Percentiles rank a stretch among this genome's conserved stretches.
Evolutionary conservation across 2,329 filamentous ascomycete species (phyloP).

Genomic region (Hymenoscyphus fraxineus): DNA sequence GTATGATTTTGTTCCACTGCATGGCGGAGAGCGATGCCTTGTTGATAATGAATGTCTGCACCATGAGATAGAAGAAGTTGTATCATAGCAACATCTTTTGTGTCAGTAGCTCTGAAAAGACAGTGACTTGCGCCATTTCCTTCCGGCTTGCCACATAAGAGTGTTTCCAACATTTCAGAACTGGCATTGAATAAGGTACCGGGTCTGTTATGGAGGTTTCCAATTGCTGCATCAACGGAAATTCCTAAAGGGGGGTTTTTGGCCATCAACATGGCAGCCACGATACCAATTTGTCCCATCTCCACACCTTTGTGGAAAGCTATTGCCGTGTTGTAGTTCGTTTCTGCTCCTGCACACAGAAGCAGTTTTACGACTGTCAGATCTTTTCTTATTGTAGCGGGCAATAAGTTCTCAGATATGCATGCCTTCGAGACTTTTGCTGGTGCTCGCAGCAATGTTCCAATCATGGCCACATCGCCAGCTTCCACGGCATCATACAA

Average conservation of each 20-base stretch:
- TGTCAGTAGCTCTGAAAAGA: slow-evolving; percentile 16
- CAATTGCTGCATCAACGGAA: slow-evolving; percentile 49
- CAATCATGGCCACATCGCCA: slow-evolving; percentile 15
- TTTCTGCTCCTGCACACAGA: slow-evolving; percentile 41
- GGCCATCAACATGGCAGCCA: slow-evolving; percentile 51
- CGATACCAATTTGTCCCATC: slow-evolving; percentile 46
- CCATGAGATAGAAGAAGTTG: slow-evolving; percentile 49
- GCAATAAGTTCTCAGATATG: slow-evolving; percentile 15
- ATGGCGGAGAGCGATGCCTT: slow-evolving; percentile 35
- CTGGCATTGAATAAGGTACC: slow-evolving; percentile 44
- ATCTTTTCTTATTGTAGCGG: slow-evolving; percentile 11
- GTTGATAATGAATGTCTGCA: slow-evolving; percentile 52
- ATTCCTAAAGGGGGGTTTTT: slow-evolving; percentile 47
- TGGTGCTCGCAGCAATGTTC: slow-evolving; percentile 17
- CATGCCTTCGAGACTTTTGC: slow-evolving; percentile 13
- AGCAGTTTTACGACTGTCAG: slow-evolving; percentile 9
- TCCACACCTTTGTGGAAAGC: slow-evolving; percentile 49
- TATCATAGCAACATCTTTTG: slow-evolving; percentile 39
- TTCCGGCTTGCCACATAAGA: slow-evolving; percentile 55
- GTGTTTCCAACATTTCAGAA: slow-evolving; percentile 49
- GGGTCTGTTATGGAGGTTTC: slow-evolving; percentile 40
- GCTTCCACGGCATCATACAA: slow-evolving; percentile 11
- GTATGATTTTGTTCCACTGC: slow-evolving; percentile 24
- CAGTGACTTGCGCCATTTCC: slow-evolving; percentile 39
- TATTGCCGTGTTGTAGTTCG: slow-evolving; percentile 48